phyloP scores from a whole-genome alignment of 352 stramenopile species.

The Pythium apleroticum region DNA sequence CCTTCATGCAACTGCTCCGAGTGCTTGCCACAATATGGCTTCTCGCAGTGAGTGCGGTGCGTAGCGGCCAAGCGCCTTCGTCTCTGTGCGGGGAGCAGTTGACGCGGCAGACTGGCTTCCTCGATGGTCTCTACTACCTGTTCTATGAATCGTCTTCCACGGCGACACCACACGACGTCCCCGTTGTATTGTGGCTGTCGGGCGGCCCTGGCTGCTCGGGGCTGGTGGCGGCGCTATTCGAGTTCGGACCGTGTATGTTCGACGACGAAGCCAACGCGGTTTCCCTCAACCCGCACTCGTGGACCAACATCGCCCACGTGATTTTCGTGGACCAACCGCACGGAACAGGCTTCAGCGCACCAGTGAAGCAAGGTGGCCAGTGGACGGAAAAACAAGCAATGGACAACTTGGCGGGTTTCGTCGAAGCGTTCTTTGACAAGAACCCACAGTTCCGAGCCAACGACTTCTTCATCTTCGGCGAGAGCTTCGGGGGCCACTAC shows the following conservation, averaged over 20 bases:
- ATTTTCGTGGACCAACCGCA: slow-evolving; percentile 96
- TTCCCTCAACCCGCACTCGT: slow-evolving; percentile 91
- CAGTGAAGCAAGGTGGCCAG: background rate
- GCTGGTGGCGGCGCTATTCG: slow-evolving; percentile 91
- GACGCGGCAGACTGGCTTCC: slow-evolving; percentile 49
- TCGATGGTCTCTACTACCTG: slow-evolving; percentile 74
- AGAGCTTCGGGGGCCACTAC: slow-evolving; percentile 95
- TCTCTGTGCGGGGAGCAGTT: slow-evolving; percentile 70
- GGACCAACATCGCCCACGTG: slow-evolving; percentile 94
- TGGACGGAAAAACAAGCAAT: slow-evolving; percentile 59
- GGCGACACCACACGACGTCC: slow-evolving; percentile 30
- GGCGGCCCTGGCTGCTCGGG: slow-evolving; percentile 95
- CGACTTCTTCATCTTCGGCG: slow-evolving; percentile 93
- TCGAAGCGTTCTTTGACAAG: slow-evolving; percentile 53
- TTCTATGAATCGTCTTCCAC: slow-evolving; percentile 57
- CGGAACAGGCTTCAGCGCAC: slow-evolving; percentile 69
- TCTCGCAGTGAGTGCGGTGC: background rate
- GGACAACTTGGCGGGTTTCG: slow-evolving; percentile 47
- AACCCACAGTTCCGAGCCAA: slow-evolving; percentile 39
- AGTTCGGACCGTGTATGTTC: slow-evolving; percentile 95
- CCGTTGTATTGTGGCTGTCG: slow-evolving; percentile 96
- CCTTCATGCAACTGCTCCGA: slow-evolving; percentile 13
- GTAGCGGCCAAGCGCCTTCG: background rate
- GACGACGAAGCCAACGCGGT: slow-evolving; percentile 55
- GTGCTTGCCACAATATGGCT: background rate